A percentile compares a stretch with the other conserved stretches of the same genome.
Evolutionary conservation across 371 early-diverging fungal genomes (phyloP).

Genomic region (Syncephalastrum contaminatum): DNA sequence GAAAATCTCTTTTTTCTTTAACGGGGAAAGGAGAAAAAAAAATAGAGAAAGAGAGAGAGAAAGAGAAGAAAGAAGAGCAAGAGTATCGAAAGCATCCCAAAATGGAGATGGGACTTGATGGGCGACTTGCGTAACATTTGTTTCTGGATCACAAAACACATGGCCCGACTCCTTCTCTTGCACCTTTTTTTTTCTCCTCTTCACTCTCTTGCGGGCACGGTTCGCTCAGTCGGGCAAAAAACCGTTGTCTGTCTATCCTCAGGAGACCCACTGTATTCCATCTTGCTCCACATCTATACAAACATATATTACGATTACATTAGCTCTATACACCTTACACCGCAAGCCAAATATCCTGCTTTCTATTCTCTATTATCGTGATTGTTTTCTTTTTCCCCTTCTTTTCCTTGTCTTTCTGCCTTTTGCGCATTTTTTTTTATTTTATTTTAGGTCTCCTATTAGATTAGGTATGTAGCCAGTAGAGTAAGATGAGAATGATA

Average conservation of each 20-base stretch:
- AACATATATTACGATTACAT: too few species aligned
- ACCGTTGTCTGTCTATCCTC: slow-evolving; percentile 1
- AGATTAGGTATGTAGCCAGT: slow-evolving; percentile 41
- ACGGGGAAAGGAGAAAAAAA: slow-evolving; percentile 1
- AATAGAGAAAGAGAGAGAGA: slow-evolving; percentile 1
- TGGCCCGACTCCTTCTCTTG: too few species aligned
- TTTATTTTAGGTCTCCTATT: slow-evolving; percentile 3
- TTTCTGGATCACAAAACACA: slow-evolving; percentile 3
- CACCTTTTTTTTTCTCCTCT: slow-evolving; percentile 5
- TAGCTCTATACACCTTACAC: too few species aligned
- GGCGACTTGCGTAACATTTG: slow-evolving; percentile 14
- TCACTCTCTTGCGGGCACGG: neutral
- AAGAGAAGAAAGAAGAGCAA: slow-evolving; percentile 1
- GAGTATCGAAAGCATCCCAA: slow-evolving; percentile 9
- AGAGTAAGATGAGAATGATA: slow-evolving; percentile 53
- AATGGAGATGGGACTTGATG: slow-evolving; percentile 10
- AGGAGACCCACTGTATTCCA: too few species aligned
- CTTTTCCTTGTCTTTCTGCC: slow-evolving; percentile 1
- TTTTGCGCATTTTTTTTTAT: neutral
- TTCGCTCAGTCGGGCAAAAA: neutral
- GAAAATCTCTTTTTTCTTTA: too few species aligned
- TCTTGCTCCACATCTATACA: too few species aligned
- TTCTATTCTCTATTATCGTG: neutral
- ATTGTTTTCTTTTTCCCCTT: neutral
- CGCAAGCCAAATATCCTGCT: too few species aligned